Base-by-base conservation (phyloP, 371 early-diverging fungal genomes). In the Capniomyces stellatus region DNA sequence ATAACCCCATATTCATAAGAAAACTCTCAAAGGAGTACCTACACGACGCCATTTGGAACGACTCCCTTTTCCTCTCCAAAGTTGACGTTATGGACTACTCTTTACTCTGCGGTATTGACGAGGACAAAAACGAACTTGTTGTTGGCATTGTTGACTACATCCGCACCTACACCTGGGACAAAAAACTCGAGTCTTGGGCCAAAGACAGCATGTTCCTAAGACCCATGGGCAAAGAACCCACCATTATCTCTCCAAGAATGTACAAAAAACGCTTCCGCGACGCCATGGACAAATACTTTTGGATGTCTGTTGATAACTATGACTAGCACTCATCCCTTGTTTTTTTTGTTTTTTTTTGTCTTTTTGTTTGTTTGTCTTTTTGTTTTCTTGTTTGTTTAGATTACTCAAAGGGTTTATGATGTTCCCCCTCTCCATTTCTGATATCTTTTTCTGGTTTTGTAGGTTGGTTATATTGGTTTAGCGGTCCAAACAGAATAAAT, bases 61-160 rank as follows among this genome's bases (percentile, higher is more conserved):
- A 94, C 64, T 89, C 92, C 1, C 70, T 84, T 18, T 94, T 94
- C 59, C 60, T 94, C 49, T 75, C 83, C 6, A 76, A 74, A 44
- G 72, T 85, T 54, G 87, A 91, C 56, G 90, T 94, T 13, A 92
- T 94, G 92, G 95, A 94, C 65, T 94, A 94, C 62, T 89, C 92
- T 3, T 72, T 94, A 21, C 67, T 94, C 22, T 88, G 91, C 1
- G 95, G 91, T 1, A 78, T 94, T 52, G 89, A 89, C 55, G 83
- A 83, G 47, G 75, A 81, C 15, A 74, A 71, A 15, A 72, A 79
- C 35, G 85, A 94, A 66, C 67, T 94, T 12, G 76, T 91, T 23
- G 84, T 92, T 23, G 95, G 95, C 1, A 90, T 94, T 54, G 90
- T 94, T 41, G 53, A 95, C 62, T 93, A 87, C 63, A 91, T 93